A percentile compares a stretch with the other conserved stretches of the same genome.
Conservation (phyloP, 202 grass and related monocot genomes). For the Brachypodium distachyon region DNA sequence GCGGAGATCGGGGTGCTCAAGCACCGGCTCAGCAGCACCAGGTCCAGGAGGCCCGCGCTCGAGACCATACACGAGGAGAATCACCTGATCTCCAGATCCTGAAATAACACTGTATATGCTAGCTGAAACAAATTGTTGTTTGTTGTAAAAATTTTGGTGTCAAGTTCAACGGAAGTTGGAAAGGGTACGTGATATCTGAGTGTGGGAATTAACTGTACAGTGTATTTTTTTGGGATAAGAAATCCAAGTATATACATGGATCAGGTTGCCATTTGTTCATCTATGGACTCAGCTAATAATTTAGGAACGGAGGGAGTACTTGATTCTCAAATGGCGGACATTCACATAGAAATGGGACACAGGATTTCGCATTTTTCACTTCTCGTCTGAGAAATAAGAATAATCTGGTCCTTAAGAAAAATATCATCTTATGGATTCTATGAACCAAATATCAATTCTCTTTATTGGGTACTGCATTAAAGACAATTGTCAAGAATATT, state of each 20-base stretch:
- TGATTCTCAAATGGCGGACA: not conserved
- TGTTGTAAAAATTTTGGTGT: not conserved
- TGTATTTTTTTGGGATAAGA: not conserved
- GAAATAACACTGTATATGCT: not conserved
- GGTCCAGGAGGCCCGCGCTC: slow-evolving; percentile 56
- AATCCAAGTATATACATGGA: not conserved
- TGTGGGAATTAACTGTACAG: not conserved
- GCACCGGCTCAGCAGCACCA: slow-evolving; percentile 48
- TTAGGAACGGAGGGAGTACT: too few species aligned
- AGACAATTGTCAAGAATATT: too few species aligned
- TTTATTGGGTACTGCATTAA: too few species aligned
- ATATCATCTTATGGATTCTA: too few species aligned
- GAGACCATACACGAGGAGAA: slow-evolving; percentile 84
- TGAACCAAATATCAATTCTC: too few species aligned
- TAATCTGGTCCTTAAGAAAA: too few species aligned
- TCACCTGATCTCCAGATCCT: slow-evolving; percentile 25
- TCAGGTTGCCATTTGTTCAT: not conserved
- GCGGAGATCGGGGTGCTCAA: slow-evolving; percentile 48
- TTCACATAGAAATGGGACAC: too few species aligned
- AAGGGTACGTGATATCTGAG: not conserved
- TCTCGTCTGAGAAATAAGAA: too few species aligned
- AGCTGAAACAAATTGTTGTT: not conserved
- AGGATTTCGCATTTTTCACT: not conserved
- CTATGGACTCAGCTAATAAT: not conserved
- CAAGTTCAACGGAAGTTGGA: not conserved